Base-by-base conservation (phyloP, 768 basidiomycete genomes). In the Mycena latifolia region DNA sequence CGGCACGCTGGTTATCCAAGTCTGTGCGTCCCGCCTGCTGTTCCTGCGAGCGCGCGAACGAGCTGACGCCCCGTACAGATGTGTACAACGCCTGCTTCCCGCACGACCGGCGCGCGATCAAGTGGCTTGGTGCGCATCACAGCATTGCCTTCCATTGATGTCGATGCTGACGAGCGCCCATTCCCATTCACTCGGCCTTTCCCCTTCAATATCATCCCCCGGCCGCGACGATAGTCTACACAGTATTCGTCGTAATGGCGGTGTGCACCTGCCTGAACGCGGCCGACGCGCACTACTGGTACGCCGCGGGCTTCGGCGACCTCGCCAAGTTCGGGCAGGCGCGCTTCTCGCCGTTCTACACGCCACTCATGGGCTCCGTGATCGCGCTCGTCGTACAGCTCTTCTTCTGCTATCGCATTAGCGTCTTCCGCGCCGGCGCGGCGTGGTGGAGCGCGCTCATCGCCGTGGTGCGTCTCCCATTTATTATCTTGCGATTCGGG, bases 321-420 rank as follows among this genome's bases (percentile, higher is more conserved):
- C 29, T 78, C 22, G 46, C 53, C 17, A 63, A 59, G n/a, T 72
- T 78, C 20, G 64, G 62, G 5, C 29, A 57, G 5, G 63, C 74
- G 1, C 63, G 73, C 20, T 65, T 74, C 15, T 73, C 72, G 5
- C 69, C 73, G 4, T 69, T 76, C 28, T 75, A 75, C 57, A 72
- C 71, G 6, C 76, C 77, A 6, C 41, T 77, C 14, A 65, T 77
- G 24, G 72, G 71, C 24, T 58, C 72, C 10, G 18, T 75, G n/a
- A 66, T 75, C 37, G 70, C 72, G 27, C 55, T 78, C 61, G 46
- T 69, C 17, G 71, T 77, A 7, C 77, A 78, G 55, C 35, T 67
- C 17, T 78, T 78, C 62, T 78, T 77, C 68, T 76, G 76, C 50
- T 77, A 75, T 55, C 72, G 77, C 11, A 77, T 78, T 18, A 74